A percentile compares a stretch with the other conserved stretches of the same genome.
Conservation (phyloP, 768 basidiomycete species). For the Leccinum disarticulatum region DNA sequence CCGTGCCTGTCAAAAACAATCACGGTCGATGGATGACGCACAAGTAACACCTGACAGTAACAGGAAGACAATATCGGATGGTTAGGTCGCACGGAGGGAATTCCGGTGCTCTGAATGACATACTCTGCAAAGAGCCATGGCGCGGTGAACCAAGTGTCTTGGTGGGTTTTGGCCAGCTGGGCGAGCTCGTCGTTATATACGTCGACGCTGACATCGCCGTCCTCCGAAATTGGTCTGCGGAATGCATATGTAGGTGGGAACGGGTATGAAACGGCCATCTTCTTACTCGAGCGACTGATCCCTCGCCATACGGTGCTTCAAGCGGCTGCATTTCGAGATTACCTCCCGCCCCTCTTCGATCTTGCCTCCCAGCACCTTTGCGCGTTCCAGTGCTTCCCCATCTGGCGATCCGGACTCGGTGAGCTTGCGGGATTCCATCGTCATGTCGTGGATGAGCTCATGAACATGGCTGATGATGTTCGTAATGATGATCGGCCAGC, state of each 20-base stretch:
- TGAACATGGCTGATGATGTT: constrained; percentile 75
- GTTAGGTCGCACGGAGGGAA: constrained; percentile 1
- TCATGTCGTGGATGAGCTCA: constrained; percentile 62
- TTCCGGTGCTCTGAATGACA: constrained; percentile 24
- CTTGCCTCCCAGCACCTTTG: constrained; percentile 38
- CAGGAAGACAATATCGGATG: background rate
- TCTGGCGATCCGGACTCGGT: background rate
- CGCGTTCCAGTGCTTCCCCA: constrained; percentile 10
- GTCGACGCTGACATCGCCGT: constrained; percentile 67
- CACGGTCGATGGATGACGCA: constrained; percentile 32
- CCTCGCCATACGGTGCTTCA: constrained; percentile 89
- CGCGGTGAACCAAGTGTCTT: constrained; percentile 84
- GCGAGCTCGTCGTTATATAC: constrained; percentile 78
- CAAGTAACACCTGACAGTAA: constrained; percentile 64
- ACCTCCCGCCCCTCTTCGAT: constrained; percentile 77
- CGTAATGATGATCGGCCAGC: constrained; percentile 87
- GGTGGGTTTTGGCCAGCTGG: constrained; percentile 42
- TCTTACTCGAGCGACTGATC: constrained; percentile 68
- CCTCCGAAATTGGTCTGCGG: constrained; percentile 64
- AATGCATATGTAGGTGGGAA: background rate
- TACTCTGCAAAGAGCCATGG: constrained; percentile 98
- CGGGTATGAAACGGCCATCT: background rate
- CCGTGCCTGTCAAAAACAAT: background rate
- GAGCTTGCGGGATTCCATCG: constrained; percentile 37
- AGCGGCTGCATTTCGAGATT: constrained; percentile 67